phyloP scores from a whole-genome alignment of 2,329 filamentous ascomycete species.

The Colletotrichum euphorbiae region DNA sequence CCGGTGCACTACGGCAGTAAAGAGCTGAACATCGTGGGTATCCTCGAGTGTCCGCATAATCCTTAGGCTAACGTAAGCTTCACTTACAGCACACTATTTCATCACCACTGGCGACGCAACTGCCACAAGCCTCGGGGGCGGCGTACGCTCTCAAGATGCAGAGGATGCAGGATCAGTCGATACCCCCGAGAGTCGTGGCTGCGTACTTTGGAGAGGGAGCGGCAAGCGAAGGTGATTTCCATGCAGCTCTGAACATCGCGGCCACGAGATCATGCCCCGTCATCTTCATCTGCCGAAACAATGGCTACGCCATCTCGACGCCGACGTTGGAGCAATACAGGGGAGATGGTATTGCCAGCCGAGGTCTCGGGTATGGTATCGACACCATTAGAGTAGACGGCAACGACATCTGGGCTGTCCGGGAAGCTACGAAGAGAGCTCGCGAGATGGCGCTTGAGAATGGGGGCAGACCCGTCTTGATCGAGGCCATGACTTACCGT shows the following conservation, averaged over 20 bases:
- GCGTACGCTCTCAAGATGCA: constrained; percentile 91
- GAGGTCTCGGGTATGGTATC: constrained; percentile 92
- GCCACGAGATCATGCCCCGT: constrained; percentile 89
- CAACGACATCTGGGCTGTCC: constrained; percentile 93
- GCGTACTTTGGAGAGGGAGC: constrained; percentile 94
- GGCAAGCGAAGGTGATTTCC: constrained; percentile 91
- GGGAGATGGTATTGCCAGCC: constrained; percentile 88
- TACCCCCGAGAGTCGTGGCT: constrained; percentile 75
- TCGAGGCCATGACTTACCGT: constrained; percentile 98
- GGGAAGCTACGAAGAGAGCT: constrained; percentile 82
- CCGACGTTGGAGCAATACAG: constrained; percentile 92
- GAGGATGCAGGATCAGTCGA: constrained; percentile 75
- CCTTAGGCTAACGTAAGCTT: background rate
- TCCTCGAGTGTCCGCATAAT: background rate
- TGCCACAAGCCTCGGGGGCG: constrained; percentile 88
- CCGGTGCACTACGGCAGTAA: constrained; percentile 94
- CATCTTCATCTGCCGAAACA: constrained; percentile 92
- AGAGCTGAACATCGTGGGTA: constrained; percentile 82
- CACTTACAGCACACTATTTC: constrained; percentile 78
- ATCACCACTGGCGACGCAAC: constrained; percentile 87
- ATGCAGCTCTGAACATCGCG: constrained; percentile 90
- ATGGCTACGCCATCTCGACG: constrained; percentile 91
- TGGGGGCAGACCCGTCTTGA: constrained; percentile 84
- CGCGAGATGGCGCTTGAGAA: constrained; percentile 81
- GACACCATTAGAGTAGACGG: constrained; percentile 92